Conservation (phyloP, 2,329 filamentous ascomycete species). For the Aspergillus udagawae region DNA sequence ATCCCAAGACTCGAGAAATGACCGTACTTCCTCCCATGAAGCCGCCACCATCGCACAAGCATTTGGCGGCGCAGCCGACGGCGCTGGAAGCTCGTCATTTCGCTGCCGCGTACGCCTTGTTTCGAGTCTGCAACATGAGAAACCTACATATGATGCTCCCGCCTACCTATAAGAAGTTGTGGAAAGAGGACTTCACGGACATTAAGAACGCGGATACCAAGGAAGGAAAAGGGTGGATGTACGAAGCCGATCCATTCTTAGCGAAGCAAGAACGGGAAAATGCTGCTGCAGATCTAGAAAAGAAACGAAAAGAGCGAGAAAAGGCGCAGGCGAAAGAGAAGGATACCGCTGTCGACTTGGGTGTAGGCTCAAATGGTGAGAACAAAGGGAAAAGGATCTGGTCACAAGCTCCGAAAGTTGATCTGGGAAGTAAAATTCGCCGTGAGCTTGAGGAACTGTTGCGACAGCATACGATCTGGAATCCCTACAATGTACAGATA, state of each 20-base stretch:
- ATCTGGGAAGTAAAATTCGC: conserved; percentile 81
- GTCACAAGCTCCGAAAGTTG: conserved; percentile 81
- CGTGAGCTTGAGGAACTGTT: conserved; percentile 75
- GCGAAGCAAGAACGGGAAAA: conserved; percentile 75
- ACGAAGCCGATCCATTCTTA: conserved; percentile 90
- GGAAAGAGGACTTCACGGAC: conserved; percentile 81
- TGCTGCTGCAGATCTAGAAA: conserved; percentile 69
- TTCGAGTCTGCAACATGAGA: conserved; percentile 89
- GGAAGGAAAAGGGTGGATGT: conserved; percentile 79
- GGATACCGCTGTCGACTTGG: conserved; percentile 59
- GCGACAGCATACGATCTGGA: conserved; percentile 78
- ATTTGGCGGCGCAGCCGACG: conserved; percentile 70
- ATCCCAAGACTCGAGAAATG: conserved; percentile 77
- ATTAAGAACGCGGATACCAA: conserved; percentile 78
- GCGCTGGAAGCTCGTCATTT: conserved; percentile 90
- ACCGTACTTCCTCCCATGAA: conserved; percentile 76
- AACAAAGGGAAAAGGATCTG: conserved; percentile 64
- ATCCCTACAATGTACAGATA: conserved; percentile 70
- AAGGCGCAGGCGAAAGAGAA: conserved; percentile 60
- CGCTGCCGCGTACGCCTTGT: conserved; percentile 85
- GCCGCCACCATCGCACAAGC: conserved; percentile 70
- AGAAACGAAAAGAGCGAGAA: conserved; percentile 70
- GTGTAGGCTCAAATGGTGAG: conserved; percentile 32
- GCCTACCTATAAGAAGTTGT: conserved; percentile 81
- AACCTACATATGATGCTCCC: conserved; percentile 94